Percentiles rank a stretch among this genome's conserved stretches.
Evolutionary conservation across 1,284 basidiomycete species (phyloP).

Genomic region (Apiotrichum sp.): DNA sequence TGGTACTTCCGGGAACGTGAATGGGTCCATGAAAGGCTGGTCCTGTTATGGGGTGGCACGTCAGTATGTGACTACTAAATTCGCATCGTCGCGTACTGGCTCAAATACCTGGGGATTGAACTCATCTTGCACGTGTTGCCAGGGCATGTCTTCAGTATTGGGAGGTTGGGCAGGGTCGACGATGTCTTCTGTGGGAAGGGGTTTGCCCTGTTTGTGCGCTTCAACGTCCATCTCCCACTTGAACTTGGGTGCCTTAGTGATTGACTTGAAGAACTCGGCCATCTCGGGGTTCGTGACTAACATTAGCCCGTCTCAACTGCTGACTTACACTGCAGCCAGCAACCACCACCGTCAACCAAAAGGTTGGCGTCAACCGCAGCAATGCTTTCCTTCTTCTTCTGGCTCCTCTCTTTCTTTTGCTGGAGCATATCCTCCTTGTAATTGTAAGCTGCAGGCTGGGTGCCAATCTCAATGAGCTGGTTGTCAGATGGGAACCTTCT

Average conservation of each 20-base stretch:
- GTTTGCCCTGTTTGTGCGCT: neutral
- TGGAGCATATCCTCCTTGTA: conserved; percentile 21
- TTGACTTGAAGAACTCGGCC: conserved; percentile 18
- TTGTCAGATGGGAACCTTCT: neutral
- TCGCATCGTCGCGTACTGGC: too few relatives aligned
- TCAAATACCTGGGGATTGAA: too few relatives aligned
- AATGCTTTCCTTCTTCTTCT: conserved; percentile 12
- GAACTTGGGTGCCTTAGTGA: conserved; percentile 19
- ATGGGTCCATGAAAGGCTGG: too few relatives aligned
- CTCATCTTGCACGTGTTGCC: too few relatives aligned
- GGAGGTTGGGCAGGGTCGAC: too few relatives aligned
- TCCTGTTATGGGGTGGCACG: too few relatives aligned
- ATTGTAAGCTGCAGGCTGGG: neutral
- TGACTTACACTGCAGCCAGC: conserved; percentile 24
- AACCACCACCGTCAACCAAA: conserved; percentile 24
- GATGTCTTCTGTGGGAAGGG: neutral
- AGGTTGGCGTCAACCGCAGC: conserved; percentile 8
- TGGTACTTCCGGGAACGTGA: too few relatives aligned
- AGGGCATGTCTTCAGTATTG: too few relatives aligned
- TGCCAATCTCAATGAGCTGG: conserved; percentile 1
- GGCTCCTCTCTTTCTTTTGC: conserved; percentile 2
- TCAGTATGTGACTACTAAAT: too few relatives aligned
- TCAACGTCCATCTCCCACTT: conserved; percentile 31
- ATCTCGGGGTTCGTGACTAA: conserved; percentile 32
- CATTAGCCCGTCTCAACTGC: neutral